A percentile compares a stretch with the other conserved stretches of the same genome.
These are phyloP conservation scores for Neonectria punicea DNA, from an alignment of 2,329 filamentous ascomycete species.

Conservation along the genomic window DNA sequence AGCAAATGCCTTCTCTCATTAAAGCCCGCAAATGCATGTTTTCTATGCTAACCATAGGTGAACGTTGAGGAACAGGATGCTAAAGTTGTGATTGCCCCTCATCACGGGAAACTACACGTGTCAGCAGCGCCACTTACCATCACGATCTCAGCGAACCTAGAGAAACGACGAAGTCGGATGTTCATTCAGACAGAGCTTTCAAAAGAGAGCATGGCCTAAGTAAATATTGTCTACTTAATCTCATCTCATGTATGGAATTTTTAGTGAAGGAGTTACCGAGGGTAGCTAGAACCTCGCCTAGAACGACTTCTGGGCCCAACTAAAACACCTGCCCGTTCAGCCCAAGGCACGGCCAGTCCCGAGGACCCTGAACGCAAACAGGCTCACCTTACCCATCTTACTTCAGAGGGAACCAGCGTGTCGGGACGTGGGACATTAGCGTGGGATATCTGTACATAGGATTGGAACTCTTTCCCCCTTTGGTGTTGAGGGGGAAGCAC, in stretches of 20 bases:
- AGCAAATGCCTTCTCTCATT: background rate
- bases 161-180: background rate
- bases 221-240: no score
- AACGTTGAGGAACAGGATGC: background rate
- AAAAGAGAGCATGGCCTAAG: background rate
- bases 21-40: background rate
- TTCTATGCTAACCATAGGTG: background rate
- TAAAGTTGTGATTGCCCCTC: background rate
- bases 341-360: background rate
- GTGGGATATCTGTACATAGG: background rate
- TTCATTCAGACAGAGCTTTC: background rate
- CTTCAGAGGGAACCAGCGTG: constrained; percentile 9
- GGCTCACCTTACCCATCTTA: constrained; percentile 16
- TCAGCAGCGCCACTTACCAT: background rate
- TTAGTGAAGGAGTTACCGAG: background rate
- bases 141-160: background rate
- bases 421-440: constrained; percentile 16
- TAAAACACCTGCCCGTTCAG: background rate
- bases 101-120: background rate
- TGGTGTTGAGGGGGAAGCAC: constrained; percentile 12
- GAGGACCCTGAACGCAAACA: constrained; percentile 16
- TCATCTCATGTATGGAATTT: background rate
- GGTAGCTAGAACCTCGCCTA: background rate
- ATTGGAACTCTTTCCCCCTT: constrained; percentile 1
- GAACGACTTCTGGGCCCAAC: background rate